Evolutionary conservation across 2,329 filamentous ascomycete genomes (phyloP).

Genomic region (Ophiocordyceps polyrhachis-furcata): DNA sequence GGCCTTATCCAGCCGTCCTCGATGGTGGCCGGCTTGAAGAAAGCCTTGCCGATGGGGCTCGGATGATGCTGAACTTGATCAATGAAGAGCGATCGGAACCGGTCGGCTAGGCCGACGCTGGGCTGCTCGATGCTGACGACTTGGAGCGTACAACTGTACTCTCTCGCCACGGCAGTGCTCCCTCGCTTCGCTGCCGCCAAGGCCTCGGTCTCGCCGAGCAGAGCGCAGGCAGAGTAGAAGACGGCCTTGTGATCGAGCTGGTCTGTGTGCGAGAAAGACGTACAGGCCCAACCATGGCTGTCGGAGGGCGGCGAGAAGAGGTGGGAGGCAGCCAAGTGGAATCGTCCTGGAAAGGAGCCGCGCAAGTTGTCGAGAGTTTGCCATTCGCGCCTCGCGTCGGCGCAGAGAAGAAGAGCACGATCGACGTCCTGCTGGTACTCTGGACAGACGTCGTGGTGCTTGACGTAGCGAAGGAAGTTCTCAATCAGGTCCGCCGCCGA

Average conservation of each 20-base stretch:
- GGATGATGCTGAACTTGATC: conserved; percentile 14
- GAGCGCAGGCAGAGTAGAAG: conserved; percentile 24
- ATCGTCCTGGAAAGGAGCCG: conserved; percentile 48
- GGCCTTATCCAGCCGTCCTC: conserved; percentile 27
- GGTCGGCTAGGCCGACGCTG: conserved; percentile 17
- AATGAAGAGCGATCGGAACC: conserved; percentile 24
- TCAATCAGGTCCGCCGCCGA: conserved; percentile 46
- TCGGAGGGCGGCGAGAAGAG: conserved; percentile 33
- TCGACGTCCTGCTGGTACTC: conserved; percentile 55
- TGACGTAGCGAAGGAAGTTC: conserved; percentile 78
- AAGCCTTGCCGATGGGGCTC: conserved; percentile 24
- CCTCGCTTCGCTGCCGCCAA: conserved; percentile 10
- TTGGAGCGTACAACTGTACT: conserved; percentile 40
- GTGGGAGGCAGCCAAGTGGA: conserved; percentile 58
- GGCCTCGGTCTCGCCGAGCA: conserved; percentile 15
- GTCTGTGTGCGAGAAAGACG: conserved; percentile 14
- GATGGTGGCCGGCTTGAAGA: conserved; percentile 24
- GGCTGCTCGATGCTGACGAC: conserved; percentile 33
- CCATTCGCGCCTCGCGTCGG: conserved; percentile 47
- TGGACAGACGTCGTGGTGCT: conserved; percentile 69
- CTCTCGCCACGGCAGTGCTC: conserved; percentile 17
- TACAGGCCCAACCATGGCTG: conserved; percentile 12
- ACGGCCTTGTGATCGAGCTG: conserved; percentile 21
- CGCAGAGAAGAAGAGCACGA: conserved; percentile 47
- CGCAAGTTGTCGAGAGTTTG: conserved; percentile 34